These are phyloP conservation scores for Yamadazyma akitaensis DNA, from an alignment of 805 yeast genomes.

Conservation along the genomic window DNA sequence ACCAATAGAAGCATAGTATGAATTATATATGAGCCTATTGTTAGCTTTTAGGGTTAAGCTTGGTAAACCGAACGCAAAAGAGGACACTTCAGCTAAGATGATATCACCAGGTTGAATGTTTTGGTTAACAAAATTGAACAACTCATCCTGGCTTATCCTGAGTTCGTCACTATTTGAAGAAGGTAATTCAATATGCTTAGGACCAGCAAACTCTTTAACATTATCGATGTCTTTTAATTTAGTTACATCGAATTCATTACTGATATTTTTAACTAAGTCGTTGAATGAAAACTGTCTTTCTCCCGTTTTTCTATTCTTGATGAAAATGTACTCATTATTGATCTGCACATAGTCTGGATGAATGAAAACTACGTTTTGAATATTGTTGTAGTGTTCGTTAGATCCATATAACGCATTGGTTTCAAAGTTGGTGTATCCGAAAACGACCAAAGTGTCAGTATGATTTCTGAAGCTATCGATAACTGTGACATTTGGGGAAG, in stretches of 20 bases:
- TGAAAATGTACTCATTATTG: constrained; percentile 23
- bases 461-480: constrained; percentile 29
- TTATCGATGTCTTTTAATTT: constrained; percentile 16
- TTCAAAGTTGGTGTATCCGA: constrained; percentile 57
- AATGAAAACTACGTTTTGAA: constrained; percentile 31
- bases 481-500: constrained; percentile 25
- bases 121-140: constrained; percentile 32
- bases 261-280: constrained; percentile 33
- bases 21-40: constrained; percentile 56
- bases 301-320: constrained; percentile 21
- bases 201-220: constrained; percentile 13
- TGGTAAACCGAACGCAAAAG: constrained; percentile 73
- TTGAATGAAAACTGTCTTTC: constrained; percentile 25
- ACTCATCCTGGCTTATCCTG: constrained; percentile 26
- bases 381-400: constrained; percentile 16
- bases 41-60: constrained; percentile 61
- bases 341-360: constrained; percentile 42
- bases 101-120: constrained; percentile 60
- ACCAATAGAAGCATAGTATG: constrained; percentile 83
- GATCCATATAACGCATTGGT: constrained; percentile 24
- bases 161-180: not conserved
- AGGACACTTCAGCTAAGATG: constrained; percentile 79
- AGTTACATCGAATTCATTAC: constrained; percentile 17
- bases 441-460: constrained; percentile 65
- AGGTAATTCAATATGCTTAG: not conserved